phyloP scores from a whole-genome alignment of 306 rosid genomes.

The Ormosia emarginata region DNA sequence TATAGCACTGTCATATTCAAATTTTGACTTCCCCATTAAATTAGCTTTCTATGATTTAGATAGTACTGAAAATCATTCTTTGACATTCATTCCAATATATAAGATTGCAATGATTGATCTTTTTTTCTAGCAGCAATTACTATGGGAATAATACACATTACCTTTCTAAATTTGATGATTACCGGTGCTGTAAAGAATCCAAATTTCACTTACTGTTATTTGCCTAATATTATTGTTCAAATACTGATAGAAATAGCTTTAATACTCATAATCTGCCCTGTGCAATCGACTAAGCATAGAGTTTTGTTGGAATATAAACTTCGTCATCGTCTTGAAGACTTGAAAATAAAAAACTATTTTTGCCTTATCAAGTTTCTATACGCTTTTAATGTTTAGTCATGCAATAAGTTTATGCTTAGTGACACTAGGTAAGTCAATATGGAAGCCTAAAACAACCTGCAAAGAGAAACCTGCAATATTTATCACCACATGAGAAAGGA shows the following conservation, averaged over 20 bases:
- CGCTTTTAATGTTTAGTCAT: not conserved
- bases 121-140: too few relatives aligned
- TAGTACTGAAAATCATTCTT: not conserved
- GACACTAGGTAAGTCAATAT: not conserved
- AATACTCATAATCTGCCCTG: not conserved
- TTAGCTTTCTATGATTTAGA: not conserved
- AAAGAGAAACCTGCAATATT: not conserved
- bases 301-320: not conserved
- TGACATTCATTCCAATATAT: too few relatives aligned
- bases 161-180: not conserved
- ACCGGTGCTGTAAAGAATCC: not conserved
- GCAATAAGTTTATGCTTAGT: not conserved
- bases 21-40: not conserved
- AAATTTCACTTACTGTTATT: not conserved
- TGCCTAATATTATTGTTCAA: not conserved
- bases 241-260: not conserved
- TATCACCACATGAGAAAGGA: not conserved
- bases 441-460: not conserved
- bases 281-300: not conserved
- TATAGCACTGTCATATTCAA: not conserved
- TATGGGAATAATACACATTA: not conserved
- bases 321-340: not conserved
- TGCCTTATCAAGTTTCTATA: not conserved
- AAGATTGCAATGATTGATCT: too few relatives aligned
- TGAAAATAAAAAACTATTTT: too few relatives aligned